phyloP scores from a whole-genome alignment of 805 yeast genomes.

The Zygosaccharomyces pseudorouxii region DNA sequence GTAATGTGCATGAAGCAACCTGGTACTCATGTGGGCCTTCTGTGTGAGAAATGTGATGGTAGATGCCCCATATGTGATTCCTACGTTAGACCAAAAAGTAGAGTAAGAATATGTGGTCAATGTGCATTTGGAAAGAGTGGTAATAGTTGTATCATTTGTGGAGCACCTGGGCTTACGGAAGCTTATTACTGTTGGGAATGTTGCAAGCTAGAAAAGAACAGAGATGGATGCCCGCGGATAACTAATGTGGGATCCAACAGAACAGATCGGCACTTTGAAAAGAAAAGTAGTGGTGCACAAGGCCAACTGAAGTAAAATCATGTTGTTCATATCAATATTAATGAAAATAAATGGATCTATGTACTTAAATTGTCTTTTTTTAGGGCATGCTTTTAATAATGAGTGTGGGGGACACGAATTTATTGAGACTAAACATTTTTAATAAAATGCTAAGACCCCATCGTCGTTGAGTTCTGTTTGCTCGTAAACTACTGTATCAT shows the following conservation, averaged over 20 bases:
- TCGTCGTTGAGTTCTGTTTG: constrained; percentile 1
- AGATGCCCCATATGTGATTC: constrained; percentile 89
- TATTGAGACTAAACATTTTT: not conserved
- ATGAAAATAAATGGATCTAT: not conserved
- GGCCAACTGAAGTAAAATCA: not conserved
- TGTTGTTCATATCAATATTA: not conserved
- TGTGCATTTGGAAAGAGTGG: constrained; percentile 70
- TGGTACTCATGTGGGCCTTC: constrained; percentile 62
- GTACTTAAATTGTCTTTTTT: not conserved
- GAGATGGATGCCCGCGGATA: constrained; percentile 91
- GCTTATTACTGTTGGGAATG: constrained; percentile 88
- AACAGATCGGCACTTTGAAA: constrained; percentile 60
- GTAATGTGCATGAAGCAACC: constrained; percentile 82
- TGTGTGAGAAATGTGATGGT: constrained; percentile 88
- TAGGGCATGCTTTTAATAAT: not conserved
- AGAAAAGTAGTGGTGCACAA: constrained; percentile 34
- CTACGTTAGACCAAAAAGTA: constrained; percentile 61
- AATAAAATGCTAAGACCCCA: constrained; percentile 1
- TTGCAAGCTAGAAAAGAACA: constrained; percentile 66
- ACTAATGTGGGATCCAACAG: constrained; percentile 74
- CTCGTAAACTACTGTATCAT: not conserved
- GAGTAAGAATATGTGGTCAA: constrained; percentile 75
- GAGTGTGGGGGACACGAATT: not conserved
- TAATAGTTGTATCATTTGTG: constrained; percentile 76
- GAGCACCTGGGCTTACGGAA: constrained; percentile 51